A percentile compares a stretch with the other conserved stretches of the same genome.
phyloP scores from a whole-genome alignment of 2,329 filamentous ascomycete species.

The Phialocephala subalpina region DNA sequence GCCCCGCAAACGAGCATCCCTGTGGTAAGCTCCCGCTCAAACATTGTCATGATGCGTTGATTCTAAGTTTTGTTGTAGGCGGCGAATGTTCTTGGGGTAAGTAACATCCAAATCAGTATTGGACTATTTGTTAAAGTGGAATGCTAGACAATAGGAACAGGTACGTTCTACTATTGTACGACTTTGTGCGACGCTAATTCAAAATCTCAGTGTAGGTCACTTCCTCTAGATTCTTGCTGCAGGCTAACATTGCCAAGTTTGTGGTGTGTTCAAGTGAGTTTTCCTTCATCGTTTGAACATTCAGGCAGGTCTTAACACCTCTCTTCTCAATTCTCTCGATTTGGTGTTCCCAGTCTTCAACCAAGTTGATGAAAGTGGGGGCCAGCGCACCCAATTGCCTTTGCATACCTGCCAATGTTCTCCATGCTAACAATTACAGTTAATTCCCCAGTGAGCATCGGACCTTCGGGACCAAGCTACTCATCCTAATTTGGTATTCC shows the following conservation, averaged over 20 bases:
- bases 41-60: background rate
- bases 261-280: slow-evolving; percentile 21
- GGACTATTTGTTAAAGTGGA: background rate
- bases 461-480: background rate
- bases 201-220: background rate
- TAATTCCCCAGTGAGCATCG: slow-evolving; percentile 16
- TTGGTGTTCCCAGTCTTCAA: background rate
- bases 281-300: background rate
- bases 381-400: background rate
- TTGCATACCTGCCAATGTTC: background rate
- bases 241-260: slow-evolving; percentile 8
- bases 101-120: background rate
- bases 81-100: slow-evolving; percentile 19
- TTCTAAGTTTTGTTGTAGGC: slow-evolving; percentile 1
- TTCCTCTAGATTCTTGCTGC: background rate
- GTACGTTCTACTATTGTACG: background rate
- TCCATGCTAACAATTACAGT: slow-evolving; percentile 2
- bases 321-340: background rate
- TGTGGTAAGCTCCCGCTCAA: slow-evolving; percentile 4
- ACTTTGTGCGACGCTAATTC: background rate
- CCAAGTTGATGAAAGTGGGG: background rate
- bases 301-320: background rate
- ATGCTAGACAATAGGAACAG: slow-evolving; percentile 20
- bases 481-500: slow-evolving; percentile 1
- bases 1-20: slow-evolving; percentile 18